Evolutionary conservation across 2,329 filamentous ascomycete species (phyloP), one percentile per base, ranked within the genome.

Genomic region (Bipolaris gigantea): DNA sequence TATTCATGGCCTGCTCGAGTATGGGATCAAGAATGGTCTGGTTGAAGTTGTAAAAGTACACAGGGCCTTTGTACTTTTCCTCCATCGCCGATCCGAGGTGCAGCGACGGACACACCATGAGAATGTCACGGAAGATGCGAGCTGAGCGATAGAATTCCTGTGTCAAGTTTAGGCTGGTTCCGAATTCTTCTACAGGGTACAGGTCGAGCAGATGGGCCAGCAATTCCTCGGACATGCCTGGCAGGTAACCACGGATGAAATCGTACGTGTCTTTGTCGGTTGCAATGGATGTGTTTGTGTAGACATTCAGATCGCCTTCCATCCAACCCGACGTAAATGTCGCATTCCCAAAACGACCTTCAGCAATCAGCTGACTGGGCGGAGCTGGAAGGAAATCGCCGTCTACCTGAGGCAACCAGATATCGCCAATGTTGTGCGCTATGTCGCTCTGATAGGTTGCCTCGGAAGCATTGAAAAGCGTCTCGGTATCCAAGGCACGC

Each of bases 1-100:
- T 57, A 9, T 73, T 72, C 19, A 60, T 60, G 7, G 56, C 39
- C 3, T 69, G 47, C 9, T 67, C 66, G n/a, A 83, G 63, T 27
- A 79, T 73, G 0, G 76, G 72, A 3, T 75, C 77, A 2, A 82
- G 67, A n/a, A 84, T 73, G 0, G 81, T 84, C 60, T 83, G 80
- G 64, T 84, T 84, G 70, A 79, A 80, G 55, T 78, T 69, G 64
- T 80, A 83, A 1, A 82, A 66, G 61, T 79, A 84, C 4, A 81
- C 77, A 4, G 59, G 53, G 4, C 66, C 61, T 54, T 74, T 75
- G 4, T 69, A 73, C 23, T 67, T 70, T 13, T 66, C 55, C 1
- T 75, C 70, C 21, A 82, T 67, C 1, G 75, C 70, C 27, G 71
- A 58, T 2, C 73, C 80, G 47, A 77, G 76, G 45, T 74, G 73